phyloP scores from a whole-genome alignment of 148 eudicot genomes.

The Rhododendron kiyosumense region DNA sequence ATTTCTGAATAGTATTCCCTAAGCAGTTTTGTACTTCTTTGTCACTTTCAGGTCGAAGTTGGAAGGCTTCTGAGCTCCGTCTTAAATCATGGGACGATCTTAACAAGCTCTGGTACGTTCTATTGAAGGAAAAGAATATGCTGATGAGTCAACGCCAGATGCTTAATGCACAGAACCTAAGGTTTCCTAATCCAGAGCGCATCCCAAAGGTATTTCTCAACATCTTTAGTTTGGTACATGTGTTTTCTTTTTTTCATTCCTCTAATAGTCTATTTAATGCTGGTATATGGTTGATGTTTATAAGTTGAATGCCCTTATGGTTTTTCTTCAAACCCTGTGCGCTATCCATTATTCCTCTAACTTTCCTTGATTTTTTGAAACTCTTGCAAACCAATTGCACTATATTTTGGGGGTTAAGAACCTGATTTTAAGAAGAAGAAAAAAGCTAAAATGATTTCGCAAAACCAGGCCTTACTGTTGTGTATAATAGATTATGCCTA shows the following conservation, averaged over 20 bases:
- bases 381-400: neutral
- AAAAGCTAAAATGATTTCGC: neutral
- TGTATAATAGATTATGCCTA: neutral
- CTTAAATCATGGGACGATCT: slow-evolving; percentile 97
- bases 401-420: neutral
- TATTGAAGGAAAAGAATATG: slow-evolving; percentile 88
- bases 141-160: slow-evolving; percentile 90
- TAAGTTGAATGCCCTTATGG: neutral
- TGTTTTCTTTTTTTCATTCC: neutral
- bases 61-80: slow-evolving; percentile 91
- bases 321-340: neutral
- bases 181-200: slow-evolving; percentile 86
- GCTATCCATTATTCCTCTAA: neutral
- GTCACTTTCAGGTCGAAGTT: slow-evolving; percentile 58
- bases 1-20: neutral
- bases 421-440: neutral
- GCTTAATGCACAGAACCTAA: slow-evolving; percentile 80
- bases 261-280: neutral
- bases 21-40: neutral
- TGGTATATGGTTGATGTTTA: neutral
- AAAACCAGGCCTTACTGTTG: neutral
- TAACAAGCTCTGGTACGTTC: slow-evolving; percentile 84
- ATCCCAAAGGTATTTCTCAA: slow-evolving; percentile 54
- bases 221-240: neutral
- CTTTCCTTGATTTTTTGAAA: neutral